Evolutionary conservation across 495 filamentous ascomycete genomes (phyloP).

Genomic region (Cladorrhinum samala): DNA sequence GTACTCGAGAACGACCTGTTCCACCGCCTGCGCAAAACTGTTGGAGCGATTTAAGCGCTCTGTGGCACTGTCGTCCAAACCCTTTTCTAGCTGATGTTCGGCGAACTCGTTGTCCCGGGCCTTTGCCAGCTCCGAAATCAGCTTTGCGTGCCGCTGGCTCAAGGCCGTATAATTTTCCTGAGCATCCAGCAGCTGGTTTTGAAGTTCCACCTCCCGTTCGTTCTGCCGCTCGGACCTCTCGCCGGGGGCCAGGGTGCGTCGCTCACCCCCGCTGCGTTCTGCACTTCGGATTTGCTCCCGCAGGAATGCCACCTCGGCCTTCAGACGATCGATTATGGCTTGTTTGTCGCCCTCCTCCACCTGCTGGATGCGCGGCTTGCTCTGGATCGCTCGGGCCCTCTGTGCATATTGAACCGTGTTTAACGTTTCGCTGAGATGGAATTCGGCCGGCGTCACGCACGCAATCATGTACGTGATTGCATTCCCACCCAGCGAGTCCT

Average conservation of each 20-base stretch:
- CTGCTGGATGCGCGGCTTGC: conserved; percentile 94
- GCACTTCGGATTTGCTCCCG: conserved; percentile 81
- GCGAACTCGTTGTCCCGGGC: conserved; percentile 62
- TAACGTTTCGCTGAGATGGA: conserved; percentile 94
- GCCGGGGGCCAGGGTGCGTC: conserved; percentile 52
- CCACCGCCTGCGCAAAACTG: conserved; percentile 89
- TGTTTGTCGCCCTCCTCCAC: conserved; percentile 93
- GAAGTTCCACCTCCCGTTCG: conserved; percentile 81
- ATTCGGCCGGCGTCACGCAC: conserved; percentile 94
- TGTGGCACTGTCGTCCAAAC: conserved; percentile 68
- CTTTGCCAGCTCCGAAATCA: conserved; percentile 90
- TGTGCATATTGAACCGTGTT: conserved; percentile 98
- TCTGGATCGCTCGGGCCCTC: conserved; percentile 92
- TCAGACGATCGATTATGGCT: conserved; percentile 86
- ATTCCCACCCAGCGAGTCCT: conserved; percentile 97
- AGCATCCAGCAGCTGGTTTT: conserved; percentile 86
- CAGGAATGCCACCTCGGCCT: conserved; percentile 88
- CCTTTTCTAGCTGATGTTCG: conserved; percentile 48
- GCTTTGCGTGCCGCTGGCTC: conserved; percentile 83
- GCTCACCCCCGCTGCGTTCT: conserved; percentile 53
- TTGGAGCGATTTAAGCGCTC: conserved; percentile 90
- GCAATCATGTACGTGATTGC: conserved; percentile 99
- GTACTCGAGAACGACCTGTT: conserved; percentile 94
- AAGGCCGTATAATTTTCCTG: conserved; percentile 94
- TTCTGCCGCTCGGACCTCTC: conserved; percentile 77